A percentile compares a stretch with the other conserved stretches of the same genome.
Evolutionary conservation across 1,139 yeast genomes (phyloP).

Genomic region (Geotrichum australiense): DNA sequence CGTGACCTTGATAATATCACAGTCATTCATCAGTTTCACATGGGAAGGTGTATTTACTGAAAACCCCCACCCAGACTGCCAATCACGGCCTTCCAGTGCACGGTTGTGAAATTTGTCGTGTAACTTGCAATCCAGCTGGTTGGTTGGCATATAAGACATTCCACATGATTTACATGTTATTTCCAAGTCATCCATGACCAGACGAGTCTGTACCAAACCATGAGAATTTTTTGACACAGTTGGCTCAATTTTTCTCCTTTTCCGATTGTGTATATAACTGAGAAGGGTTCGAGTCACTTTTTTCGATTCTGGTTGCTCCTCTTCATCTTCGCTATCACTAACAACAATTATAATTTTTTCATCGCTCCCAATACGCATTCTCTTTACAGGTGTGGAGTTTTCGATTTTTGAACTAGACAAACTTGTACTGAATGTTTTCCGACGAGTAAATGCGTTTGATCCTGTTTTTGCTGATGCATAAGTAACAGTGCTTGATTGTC

Average conservation of each 20-base stretch:
- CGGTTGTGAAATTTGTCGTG: constrained; percentile 40
- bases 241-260: constrained; percentile 4
- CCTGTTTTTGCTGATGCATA: too few relatives aligned
- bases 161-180: constrained; percentile 50
- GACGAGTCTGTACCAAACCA: constrained; percentile 9
- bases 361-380: too few relatives aligned
- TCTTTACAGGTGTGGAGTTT: too few relatives aligned
- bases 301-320: neutral
- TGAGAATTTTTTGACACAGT: constrained; percentile 8
- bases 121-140: constrained; percentile 40
- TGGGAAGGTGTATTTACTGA: constrained; percentile 3
- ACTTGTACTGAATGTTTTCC: too few relatives aligned
- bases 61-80: constrained; percentile 42
- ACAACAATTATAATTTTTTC: too few relatives aligned
- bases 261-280: constrained; percentile 4
- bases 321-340: neutral
- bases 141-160: constrained; percentile 48
- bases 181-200: constrained; percentile 32
- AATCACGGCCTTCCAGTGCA: constrained; percentile 41
- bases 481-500: too few relatives aligned
- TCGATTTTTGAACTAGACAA: too few relatives aligned
- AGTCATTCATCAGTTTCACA: constrained; percentile 15
- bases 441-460: too few relatives aligned
- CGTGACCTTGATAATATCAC: constrained; percentile 31
- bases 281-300: neutral